These are phyloP conservation scores for Citrus trifoliata DNA, from an alignment of 345 rosid genomes.

Conservation along the genomic window DNA sequence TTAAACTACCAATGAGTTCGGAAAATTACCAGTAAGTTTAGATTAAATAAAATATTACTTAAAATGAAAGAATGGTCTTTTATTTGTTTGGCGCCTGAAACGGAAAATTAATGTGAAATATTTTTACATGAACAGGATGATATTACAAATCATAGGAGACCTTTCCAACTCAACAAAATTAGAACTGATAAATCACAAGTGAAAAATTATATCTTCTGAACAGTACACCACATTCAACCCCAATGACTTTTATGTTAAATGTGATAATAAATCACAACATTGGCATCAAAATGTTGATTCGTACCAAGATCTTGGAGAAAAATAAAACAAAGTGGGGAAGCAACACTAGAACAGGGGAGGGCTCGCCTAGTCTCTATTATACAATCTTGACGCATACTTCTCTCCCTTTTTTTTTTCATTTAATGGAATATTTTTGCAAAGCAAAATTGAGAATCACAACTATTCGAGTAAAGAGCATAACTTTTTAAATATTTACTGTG, in stretches of 20 bases:
- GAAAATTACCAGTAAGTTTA: too few species aligned
- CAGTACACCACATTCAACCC: too few species aligned
- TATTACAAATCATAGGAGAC: too few species aligned
- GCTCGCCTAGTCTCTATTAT: neutral
- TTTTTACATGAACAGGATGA: neutral
- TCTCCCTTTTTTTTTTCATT: neutral
- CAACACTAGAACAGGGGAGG: neutral
- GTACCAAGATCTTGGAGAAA: neutral
- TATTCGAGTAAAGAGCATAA: constrained; percentile 27
- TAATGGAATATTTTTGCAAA: neutral
- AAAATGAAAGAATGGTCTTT: neutral
- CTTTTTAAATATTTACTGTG: constrained; percentile 91
- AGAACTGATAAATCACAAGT: neutral
- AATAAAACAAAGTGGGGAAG: constrained; percentile 7
- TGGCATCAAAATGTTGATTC: constrained; percentile 12
- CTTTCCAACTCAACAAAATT: neutral
- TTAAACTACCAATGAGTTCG: too few species aligned
- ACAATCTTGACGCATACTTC: neutral
- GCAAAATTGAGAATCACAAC: constrained; percentile 1
- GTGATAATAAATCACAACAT: constrained; percentile 8
- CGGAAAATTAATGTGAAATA: neutral
- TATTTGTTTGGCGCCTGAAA: neutral
- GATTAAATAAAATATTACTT: neutral
- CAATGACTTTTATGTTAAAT: constrained; percentile 5
- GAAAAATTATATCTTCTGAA: too few species aligned